Conservation (phyloP, 176 grass and related monocot genomes). For the Secale cereale region DNA sequence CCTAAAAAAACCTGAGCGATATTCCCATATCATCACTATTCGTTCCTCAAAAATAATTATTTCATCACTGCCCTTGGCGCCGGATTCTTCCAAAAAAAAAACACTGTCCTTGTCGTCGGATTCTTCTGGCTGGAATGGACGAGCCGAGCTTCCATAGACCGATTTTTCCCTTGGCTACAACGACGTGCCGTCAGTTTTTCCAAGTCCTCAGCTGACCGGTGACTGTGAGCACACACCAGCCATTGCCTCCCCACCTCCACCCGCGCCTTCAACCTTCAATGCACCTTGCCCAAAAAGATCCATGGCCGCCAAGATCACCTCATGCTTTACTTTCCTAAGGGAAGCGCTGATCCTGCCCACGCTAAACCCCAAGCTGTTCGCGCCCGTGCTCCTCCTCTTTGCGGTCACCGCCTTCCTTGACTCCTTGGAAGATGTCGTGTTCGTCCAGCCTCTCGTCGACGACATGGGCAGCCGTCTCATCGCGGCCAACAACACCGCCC, state of each 20-base stretch:
- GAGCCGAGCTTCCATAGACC: background rate
- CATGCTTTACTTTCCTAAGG: constrained; percentile 13
- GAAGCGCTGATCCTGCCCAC: constrained; percentile 21
- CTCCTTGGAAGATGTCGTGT: background rate
- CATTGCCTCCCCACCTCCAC: background rate
- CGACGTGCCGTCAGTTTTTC: background rate
- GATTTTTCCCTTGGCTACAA: background rate
- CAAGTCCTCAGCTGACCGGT: background rate
- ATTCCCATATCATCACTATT: too few relatives aligned
- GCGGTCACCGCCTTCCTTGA: background rate
- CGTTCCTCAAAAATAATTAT: too few relatives aligned
- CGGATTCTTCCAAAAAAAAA: too few relatives aligned
- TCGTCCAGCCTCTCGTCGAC: background rate
- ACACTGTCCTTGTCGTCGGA: too few relatives aligned
- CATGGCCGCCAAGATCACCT: constrained; percentile 5
- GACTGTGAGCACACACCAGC: background rate
- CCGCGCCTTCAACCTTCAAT: background rate
- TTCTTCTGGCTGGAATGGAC: too few relatives aligned
- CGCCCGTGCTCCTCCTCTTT: background rate
- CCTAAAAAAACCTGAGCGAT: too few relatives aligned
- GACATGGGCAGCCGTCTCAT: background rate
- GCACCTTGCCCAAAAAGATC: background rate
- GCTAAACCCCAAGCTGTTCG: constrained; percentile 18
- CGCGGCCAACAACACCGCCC: too few relatives aligned
- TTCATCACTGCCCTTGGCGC: too few relatives aligned